phyloP scores from a whole-genome alignment of 2,329 filamentous ascomycete species.

The Claviceps africana region DNA sequence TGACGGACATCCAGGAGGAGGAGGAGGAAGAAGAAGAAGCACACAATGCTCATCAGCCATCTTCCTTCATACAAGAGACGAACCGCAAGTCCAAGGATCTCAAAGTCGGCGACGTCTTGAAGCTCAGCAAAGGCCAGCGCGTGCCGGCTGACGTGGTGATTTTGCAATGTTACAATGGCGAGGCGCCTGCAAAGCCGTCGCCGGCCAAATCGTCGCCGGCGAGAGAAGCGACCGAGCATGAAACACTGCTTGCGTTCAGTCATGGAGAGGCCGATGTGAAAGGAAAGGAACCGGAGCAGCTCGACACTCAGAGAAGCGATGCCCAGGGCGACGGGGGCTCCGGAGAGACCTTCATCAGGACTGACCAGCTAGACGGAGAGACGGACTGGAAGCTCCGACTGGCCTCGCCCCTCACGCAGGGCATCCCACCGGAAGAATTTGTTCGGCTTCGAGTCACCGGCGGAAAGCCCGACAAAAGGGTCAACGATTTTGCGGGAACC shows the following conservation, averaged over 20 bases:
- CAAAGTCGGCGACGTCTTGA: slow-evolving; percentile 90
- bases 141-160: slow-evolving; percentile 92
- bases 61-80: slow-evolving; percentile 47
- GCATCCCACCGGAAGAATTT: slow-evolving; percentile 59
- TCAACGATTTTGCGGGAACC: slow-evolving; percentile 91
- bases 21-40: slow-evolving; percentile 55
- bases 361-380: slow-evolving; percentile 92
- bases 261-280: slow-evolving; percentile 21
- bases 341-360: slow-evolving; percentile 92
- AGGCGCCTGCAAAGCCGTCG: slow-evolving; percentile 24
- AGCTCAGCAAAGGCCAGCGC: slow-evolving; percentile 79
- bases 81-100: slow-evolving; percentile 75
- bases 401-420: slow-evolving; percentile 74
- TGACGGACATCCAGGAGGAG: slow-evolving; percentile 58
- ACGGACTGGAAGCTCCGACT: slow-evolving; percentile 96
- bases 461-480: slow-evolving; percentile 81
- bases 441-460: slow-evolving; percentile 58
- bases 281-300: slow-evolving; percentile 20
- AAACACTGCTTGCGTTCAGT: slow-evolving; percentile 28
- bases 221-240: slow-evolving; percentile 22
- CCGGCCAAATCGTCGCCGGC: slow-evolving; percentile 13
- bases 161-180: slow-evolving; percentile 60
- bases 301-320: slow-evolving; percentile 13
- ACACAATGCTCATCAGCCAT: slow-evolving; percentile 26
- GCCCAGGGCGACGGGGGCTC: slow-evolving; percentile 27